Conservation (phyloP, 2,329 filamentous ascomycete genomes). For the Immersiporthe knoxdaviesiana region DNA sequence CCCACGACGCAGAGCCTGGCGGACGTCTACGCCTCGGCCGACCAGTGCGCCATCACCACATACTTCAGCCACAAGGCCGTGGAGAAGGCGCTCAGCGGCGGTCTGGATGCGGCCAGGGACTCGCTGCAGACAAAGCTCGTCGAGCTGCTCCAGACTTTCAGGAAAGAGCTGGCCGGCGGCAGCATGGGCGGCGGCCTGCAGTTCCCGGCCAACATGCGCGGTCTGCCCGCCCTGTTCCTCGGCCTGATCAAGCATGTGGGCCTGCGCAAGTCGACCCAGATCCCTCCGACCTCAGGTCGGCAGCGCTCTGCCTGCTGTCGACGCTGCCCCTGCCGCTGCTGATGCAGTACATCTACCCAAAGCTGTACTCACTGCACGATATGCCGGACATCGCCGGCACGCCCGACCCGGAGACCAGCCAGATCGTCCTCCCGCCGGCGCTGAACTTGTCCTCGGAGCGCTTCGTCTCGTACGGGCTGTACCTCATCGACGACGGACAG, state of each 20-base stretch:
- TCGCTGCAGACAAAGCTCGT: constrained; percentile 88
- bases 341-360: constrained; percentile 90
- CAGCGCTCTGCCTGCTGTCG: constrained; percentile 90
- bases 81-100: constrained; percentile 81
- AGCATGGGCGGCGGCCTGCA: constrained; percentile 95
- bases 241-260: constrained; percentile 96
- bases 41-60: constrained; percentile 88
- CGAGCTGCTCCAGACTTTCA: constrained; percentile 92
- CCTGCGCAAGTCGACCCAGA: constrained; percentile 88
- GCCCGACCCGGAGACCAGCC: constrained; percentile 82
- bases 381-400: constrained; percentile 94
- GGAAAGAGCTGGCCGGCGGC: constrained; percentile 93
- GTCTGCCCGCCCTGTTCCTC: constrained; percentile 86
- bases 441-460: constrained; percentile 87
- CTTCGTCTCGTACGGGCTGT: constrained; percentile 86
- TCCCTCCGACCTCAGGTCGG: constrained; percentile 93
- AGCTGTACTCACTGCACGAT: constrained; percentile 86
- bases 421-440: constrained; percentile 83
- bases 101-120: constrained; percentile 88
- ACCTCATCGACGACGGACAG: constrained; percentile 95
- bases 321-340: constrained; percentile 87
- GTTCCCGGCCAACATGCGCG: constrained; percentile 90
- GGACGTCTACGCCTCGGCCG: constrained; percentile 91
- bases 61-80: constrained; percentile 99
- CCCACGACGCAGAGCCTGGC: constrained; percentile 90